Evolutionary conservation across 2,329 filamentous ascomycete genomes (phyloP).

Genomic region (Alternaria incomplexa): DNA sequence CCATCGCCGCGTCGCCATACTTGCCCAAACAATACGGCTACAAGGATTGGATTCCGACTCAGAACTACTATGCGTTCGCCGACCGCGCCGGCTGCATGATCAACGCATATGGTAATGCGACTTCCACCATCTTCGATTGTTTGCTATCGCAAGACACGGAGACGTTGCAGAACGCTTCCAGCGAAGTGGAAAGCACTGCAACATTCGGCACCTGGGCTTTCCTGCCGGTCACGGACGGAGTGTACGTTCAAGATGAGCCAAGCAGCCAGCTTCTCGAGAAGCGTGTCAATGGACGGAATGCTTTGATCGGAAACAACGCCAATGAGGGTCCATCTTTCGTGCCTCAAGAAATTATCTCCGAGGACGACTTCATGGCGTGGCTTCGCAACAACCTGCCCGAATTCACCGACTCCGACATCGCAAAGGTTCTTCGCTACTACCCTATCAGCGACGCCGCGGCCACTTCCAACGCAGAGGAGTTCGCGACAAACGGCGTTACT

Average conservation of each 20-base stretch:
- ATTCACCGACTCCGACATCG: conserved; percentile 42
- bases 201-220: conserved; percentile 53
- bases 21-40: conserved; percentile 62
- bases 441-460: conserved; percentile 26
- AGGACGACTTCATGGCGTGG: conserved; percentile 50
- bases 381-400: conserved; percentile 53
- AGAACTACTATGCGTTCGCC: conserved; percentile 56
- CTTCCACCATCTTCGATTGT: conserved; percentile 51
- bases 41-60: conserved; percentile 53
- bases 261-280: conserved; percentile 46
- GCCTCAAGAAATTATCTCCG: conserved; percentile 51
- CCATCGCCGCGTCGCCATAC: conserved; percentile 56
- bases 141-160: conserved; percentile 46
- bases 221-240: conserved; percentile 53
- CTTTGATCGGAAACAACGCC: conserved; percentile 54
- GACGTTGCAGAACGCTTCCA: conserved; percentile 48
- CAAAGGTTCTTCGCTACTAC: conserved; percentile 47
- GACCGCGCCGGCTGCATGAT: conserved; percentile 35
- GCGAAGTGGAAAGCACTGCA: conserved; percentile 39
- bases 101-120: conserved; percentile 20
- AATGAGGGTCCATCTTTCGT: conserved; percentile 59
- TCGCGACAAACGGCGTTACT: conserved; percentile 42
- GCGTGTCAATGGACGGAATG: conserved; percentile 48
- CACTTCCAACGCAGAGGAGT: conserved; percentile 20
- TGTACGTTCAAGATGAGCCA: conserved; percentile 48